Base-by-base conservation (phyloP, 2,329 filamentous ascomycete genomes). In the Dothideomycetidae sp. region DNA sequence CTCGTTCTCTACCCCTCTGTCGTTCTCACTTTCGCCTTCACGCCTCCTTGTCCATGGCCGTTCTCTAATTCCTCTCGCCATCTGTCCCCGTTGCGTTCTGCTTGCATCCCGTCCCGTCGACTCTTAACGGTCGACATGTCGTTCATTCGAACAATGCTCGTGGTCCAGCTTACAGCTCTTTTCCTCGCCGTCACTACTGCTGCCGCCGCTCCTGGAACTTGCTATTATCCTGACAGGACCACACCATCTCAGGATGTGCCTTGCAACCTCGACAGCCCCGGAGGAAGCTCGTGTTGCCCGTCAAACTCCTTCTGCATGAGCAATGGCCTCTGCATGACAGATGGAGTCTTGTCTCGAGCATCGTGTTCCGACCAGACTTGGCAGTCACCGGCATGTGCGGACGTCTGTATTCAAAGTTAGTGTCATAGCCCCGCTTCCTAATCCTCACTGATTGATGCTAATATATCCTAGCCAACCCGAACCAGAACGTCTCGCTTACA, bases 361-460 rank as follows among this genome's bases (percentile, higher is more conserved):
- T 52, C 49, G 33, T 55, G 53, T 41, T 54, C 51, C 26, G 53
- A 55, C 35, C 43, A 50, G 39, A 48, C 45, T 9, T 56, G 53
- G 53, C 40, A 40, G 5, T 49, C 46, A 29, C 37, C 42, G 19
- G 44, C 47, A 18, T 56, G 52, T 45, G 40, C 51, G 2, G 37
- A 37, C 30, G 51, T 48, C 29, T 55, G 52, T 46, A 49, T 38
- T 30, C 49, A 53, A n/a, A n/a, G n/a, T n/a, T n/a, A n/a, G n/a
- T n/a, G n/a, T n/a, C n/a, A n/a, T n/a, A n/a, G n/a, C n/a, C n/a
- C n/a, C n/a, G n/a, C n/a, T n/a, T n/a, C n/a, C n/a, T n/a, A n/a
- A n/a, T n/a, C n/a, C n/a, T n/a, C n/a, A n/a, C n/a, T n/a, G n/a
- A n/a, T n/a, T n/a, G n/a, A n/a, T 36, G 34, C 40, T 43, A 37